Evolutionary conservation across 2,329 filamentous ascomycete species (phyloP), one percentile per base, ranked within the genome.

Genomic region (Talaromyces sp.): DNA sequence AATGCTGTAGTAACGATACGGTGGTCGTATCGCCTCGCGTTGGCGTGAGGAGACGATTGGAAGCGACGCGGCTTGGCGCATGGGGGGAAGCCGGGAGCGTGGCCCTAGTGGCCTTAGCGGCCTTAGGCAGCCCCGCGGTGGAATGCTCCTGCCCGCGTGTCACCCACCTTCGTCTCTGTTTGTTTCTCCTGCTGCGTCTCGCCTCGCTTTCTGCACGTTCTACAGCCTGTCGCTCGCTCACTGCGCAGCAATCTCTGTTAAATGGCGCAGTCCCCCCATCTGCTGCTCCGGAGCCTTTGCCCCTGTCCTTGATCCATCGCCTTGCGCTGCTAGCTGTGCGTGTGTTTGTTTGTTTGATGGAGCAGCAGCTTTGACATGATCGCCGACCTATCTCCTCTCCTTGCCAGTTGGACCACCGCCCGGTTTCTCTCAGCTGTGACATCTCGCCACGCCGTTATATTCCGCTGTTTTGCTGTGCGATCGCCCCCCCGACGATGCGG

Each of bases 401-500:
- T 39, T n/a, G 36, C 36, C 36, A n/a, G 36, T 17, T 39, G 36
- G 15, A 39, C 17, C 13, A 39, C 17, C 36, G 3, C 6, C 36
- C 17, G 15, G 17, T 15, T 39, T 17, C 15, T 39, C 17, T 39
- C 36, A 39, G 36, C 36, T n/a, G 36, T 39, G 15, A 13, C 17
- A 36, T 36, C 33, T 17, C 33, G 15, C 3, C 13, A 36, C 33
- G 7, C 6, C 17, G 7, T 1, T n/a, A n/a, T 39, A 39, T 39
- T 39, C 36, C 5, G 5, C 36, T n/a, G 36, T 39, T n/a, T n/a
- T 39, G 36, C 36, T n/a, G 36, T 39, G 36, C 36, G 17, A 39
- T n/a, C 13, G 33, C 13, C 33, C 33, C 15, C 13, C 4, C 22
- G 55, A 61, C 55, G 36, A 61, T 61, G 59, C 52, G 25, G 59